A percentile compares a stretch with the other conserved stretches of the same genome.
Conservation (phyloP, 2,329 filamentous ascomycete species). For the Pseudocercospora fuligena region DNA sequence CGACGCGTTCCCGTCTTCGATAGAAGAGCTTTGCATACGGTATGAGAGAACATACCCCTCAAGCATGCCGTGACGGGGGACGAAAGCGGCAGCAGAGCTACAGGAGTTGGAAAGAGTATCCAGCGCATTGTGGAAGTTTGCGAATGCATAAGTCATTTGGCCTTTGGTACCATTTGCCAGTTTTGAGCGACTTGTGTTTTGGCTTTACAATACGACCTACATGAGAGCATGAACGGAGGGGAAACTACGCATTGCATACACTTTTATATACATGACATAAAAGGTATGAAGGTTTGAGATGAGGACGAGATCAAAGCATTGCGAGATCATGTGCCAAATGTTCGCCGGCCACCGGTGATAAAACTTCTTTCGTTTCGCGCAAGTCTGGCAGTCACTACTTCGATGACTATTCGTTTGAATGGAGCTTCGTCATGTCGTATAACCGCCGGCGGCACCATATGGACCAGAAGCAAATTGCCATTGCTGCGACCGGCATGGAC, state of each 20-base stretch:
- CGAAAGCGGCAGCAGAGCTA: neutral
- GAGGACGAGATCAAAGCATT: neutral
- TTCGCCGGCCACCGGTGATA: too few relatives aligned
- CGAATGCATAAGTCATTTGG: neutral
- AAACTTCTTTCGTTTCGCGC: too few relatives aligned
- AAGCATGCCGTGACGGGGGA: neutral
- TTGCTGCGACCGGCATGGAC: too few relatives aligned
- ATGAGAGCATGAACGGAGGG: neutral
- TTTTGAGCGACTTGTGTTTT: slow-evolving; percentile 1
- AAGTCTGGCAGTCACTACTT: too few relatives aligned
- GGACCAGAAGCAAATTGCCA: too few relatives aligned
- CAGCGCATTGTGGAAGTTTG: slow-evolving; percentile 1
- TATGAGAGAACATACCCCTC: neutral
- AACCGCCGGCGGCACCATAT: too few relatives aligned
- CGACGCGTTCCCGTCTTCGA: neutral
- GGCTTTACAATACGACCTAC: neutral
- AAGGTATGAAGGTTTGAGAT: slow-evolving; percentile 1
- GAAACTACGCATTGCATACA: neutral
- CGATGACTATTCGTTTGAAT: too few relatives aligned
- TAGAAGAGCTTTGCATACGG: neutral
- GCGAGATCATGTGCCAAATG: neutral
- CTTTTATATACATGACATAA: neutral
- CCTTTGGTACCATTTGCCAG: neutral
- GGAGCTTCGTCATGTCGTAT: too few relatives aligned
- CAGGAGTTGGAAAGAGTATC: neutral